phyloP scores from a whole-genome alignment of 192 early-diverging fungal genomes.

The Helicostylum pulchrum region DNA sequence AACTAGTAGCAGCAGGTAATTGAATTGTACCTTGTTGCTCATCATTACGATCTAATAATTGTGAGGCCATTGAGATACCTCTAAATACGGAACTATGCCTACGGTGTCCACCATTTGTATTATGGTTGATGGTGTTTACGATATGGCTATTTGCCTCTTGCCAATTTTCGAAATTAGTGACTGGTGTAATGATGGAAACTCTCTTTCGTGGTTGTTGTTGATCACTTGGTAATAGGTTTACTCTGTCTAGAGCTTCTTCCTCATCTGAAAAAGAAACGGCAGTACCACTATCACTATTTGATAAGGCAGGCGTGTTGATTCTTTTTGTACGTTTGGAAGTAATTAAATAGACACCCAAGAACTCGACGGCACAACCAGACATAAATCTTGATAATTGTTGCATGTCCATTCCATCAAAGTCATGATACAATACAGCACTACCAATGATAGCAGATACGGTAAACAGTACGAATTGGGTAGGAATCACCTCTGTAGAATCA shows the following conservation, averaged over 20 bases:
- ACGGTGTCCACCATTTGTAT: neutral
- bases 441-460: slow-evolving; percentile 69
- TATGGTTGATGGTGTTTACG: neutral
- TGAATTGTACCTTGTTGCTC: slow-evolving; percentile 18
- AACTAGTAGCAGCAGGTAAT: slow-evolving; percentile 10
- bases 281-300: slow-evolving; percentile 5
- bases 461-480: slow-evolving; percentile 76
- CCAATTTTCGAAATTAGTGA: neutral
- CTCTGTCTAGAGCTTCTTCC: slow-evolving; percentile 9
- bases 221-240: neutral
- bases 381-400: slow-evolving; percentile 48
- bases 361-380: slow-evolving; percentile 57
- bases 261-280: neutral
- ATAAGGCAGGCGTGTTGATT: slow-evolving; percentile 5
- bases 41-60: slow-evolving; percentile 32
- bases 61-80: slow-evolving; percentile 35
- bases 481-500: slow-evolving; percentile 71
- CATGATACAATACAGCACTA: slow-evolving; percentile 62
- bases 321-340: slow-evolving; percentile 49
- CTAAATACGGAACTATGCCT: slow-evolving; percentile 31
- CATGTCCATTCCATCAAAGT: slow-evolving; percentile 55
- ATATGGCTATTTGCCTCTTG: neutral
- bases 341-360: slow-evolving; percentile 68
- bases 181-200: neutral
- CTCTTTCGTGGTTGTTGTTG: slow-evolving; percentile 7